Evolutionary conservation across 371 early-diverging fungal genomes (phyloP), one percentile per base, ranked within the genome.

Genomic region (Lichtheimia corymbifera): DNA sequence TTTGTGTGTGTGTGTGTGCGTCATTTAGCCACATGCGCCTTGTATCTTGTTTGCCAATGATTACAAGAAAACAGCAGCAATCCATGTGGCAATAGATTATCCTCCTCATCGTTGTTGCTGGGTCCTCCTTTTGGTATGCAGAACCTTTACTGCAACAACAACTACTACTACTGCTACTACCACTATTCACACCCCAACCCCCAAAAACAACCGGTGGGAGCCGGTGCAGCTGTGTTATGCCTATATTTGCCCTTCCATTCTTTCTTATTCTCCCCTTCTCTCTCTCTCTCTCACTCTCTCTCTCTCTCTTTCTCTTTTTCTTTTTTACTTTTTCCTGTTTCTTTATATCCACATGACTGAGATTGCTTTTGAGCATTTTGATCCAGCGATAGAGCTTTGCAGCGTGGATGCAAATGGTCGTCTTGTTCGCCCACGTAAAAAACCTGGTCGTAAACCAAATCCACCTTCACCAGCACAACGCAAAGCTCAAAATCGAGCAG

Each of bases 391-490:
- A 24, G 71, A 71, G 27, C 62, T 71, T 11, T 65, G 71, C 14
- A 71, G 64, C 50, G 49, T 66, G 17, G 71, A 71, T 55, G 66
- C 58, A 49, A 66, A 71, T 54, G 71, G 71, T n/a, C 47, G 56
- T 28, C 71, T 67, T 47, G 66, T 71, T 40, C 71, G 71, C 17
- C 71, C 71, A n/a, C 56, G 67, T 4, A 71, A 71, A 53, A 71
- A 71, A 45, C 71, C 71, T 2, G 71, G 71, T 3, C 47, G 71
- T 4, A 71, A 71, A 55, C 71, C 71, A 4, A 71, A 71, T 42
- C 71, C 71, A 18, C 67, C 71, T 20, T 66, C 67, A 11, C 70
- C 83, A 30, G 75, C 84, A 50, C 78, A 79, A 53, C 84, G 88
- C 30, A 84, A 71, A 54, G 71, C 71, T 11, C 71, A 71, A 28